phyloP scores from a whole-genome alignment of 345 rosid genomes.

The Moringa oleifera region DNA sequence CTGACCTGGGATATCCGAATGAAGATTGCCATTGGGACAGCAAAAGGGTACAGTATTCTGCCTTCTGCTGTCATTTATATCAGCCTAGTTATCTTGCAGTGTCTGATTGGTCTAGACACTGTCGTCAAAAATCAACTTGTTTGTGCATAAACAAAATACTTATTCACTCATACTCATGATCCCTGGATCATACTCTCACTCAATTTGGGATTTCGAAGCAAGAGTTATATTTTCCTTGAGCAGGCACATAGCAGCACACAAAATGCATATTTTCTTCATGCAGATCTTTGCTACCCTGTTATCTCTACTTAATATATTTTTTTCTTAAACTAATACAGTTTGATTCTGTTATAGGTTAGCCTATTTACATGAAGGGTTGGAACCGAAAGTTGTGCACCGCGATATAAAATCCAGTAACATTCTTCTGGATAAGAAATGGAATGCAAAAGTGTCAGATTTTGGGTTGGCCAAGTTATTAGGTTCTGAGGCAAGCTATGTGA shows the following conservation, averaged over 20 bases:
- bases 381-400: slow-evolving; percentile 94
- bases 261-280: background rate
- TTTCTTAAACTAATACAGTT: background rate
- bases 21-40: slow-evolving; percentile 90
- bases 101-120: too few relatives aligned
- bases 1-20: slow-evolving; percentile 88
- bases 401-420: slow-evolving; percentile 94
- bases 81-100: too few relatives aligned
- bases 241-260: too few relatives aligned
- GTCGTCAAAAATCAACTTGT: too few relatives aligned
- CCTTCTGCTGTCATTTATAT: too few relatives aligned
- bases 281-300: background rate
- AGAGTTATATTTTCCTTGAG: background rate
- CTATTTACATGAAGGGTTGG: slow-evolving; percentile 94
- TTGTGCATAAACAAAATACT: too few relatives aligned
- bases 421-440: slow-evolving; percentile 80
- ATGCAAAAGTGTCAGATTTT: slow-evolving; percentile 81
- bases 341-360: slow-evolving; percentile 53
- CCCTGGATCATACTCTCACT: too few relatives aligned
- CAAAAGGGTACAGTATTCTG: slow-evolving; percentile 55
- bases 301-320: background rate
- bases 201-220: too few relatives aligned
- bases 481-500: slow-evolving; percentile 80
- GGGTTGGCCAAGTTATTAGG: slow-evolving; percentile 91
- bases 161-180: too few relatives aligned